Evolutionary conservation across 2,329 filamentous ascomycete species (phyloP).

Genomic region (Arthrocladium fulminans): DNA sequence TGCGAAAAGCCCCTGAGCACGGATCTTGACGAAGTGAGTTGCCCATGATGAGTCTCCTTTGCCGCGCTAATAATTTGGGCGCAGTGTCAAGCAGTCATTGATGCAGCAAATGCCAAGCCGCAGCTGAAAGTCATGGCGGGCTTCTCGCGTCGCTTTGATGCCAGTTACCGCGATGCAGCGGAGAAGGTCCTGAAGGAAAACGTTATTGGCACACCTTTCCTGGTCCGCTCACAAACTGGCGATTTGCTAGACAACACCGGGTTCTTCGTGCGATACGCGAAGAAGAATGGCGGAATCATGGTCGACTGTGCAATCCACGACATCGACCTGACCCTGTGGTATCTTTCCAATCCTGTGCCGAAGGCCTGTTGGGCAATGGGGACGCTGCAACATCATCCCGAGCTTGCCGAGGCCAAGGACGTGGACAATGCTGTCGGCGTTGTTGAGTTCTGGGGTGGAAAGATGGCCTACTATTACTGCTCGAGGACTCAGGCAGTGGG

Average conservation of each 20-base stretch:
- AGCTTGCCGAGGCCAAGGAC: constrained; percentile 28
- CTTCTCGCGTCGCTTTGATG: constrained; percentile 57
- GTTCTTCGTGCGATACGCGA: constrained; percentile 55
- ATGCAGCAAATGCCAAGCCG: constrained; percentile 39
- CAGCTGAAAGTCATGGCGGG: constrained; percentile 59
- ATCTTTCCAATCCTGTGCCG: constrained; percentile 25
- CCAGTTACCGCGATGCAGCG: constrained; percentile 53
- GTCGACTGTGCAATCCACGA: constrained; percentile 59
- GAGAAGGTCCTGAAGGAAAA: constrained; percentile 38
- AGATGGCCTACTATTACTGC: constrained; percentile 28
- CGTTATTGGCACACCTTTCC: constrained; percentile 46
- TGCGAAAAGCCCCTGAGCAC: constrained; percentile 49
- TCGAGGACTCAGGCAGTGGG: constrained; percentile 31
- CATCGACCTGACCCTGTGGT: constrained; percentile 45
- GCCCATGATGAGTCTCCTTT: constrained; percentile 45
- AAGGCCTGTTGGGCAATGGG: constrained; percentile 28
- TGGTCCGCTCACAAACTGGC: constrained; percentile 54
- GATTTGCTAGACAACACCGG: constrained; percentile 52
- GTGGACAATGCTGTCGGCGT: constrained; percentile 31
- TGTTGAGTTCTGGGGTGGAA: constrained; percentile 32
- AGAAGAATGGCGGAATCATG: constrained; percentile 54
- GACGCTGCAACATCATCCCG: constrained; percentile 25
- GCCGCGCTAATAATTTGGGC: constrained; percentile 17
- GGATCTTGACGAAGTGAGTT: constrained; percentile 48
- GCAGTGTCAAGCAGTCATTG: constrained; percentile 52